Conservation (phyloP, 2,329 filamentous ascomycete species). For the Cercospora beticola region DNA sequence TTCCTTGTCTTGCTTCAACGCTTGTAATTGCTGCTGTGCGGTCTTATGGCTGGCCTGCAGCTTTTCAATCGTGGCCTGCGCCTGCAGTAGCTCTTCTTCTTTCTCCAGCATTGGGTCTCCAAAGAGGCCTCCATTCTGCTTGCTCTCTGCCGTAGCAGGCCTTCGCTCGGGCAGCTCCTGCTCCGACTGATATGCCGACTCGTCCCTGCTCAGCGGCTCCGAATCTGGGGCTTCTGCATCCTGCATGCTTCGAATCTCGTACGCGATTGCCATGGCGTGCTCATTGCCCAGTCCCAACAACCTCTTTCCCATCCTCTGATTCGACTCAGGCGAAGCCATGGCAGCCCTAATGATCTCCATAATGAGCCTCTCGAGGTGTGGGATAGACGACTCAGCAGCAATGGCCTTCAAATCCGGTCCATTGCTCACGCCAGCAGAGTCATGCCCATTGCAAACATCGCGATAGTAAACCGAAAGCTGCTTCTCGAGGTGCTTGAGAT, state of each 20-base stretch:
- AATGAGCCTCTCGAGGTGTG: slow-evolving; percentile 44
- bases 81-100: slow-evolving; percentile 51
- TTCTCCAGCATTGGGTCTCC: slow-evolving; percentile 50
- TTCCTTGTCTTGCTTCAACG: slow-evolving; percentile 43
- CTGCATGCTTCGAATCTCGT: slow-evolving; percentile 36
- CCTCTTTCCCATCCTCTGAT: slow-evolving; percentile 47
- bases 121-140: slow-evolving; percentile 28
- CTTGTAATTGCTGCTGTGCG: slow-evolving; percentile 45
- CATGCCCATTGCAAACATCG: slow-evolving; percentile 44
- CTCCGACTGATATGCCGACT: slow-evolving; percentile 35
- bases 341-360: slow-evolving; percentile 51
- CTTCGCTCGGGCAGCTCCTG: slow-evolving; percentile 27
- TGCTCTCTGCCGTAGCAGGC: slow-evolving; percentile 20
- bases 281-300: slow-evolving; percentile 36
- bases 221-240: slow-evolving; percentile 31
- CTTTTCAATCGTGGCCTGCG: slow-evolving; percentile 48
- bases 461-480: slow-evolving; percentile 51
- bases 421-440: slow-evolving; percentile 38
- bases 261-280: slow-evolving; percentile 37
- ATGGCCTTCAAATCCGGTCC: slow-evolving; percentile 51
- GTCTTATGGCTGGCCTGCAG: slow-evolving; percentile 44
- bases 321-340: slow-evolving; percentile 50
- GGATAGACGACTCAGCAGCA: slow-evolving; percentile 45
- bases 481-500: slow-evolving; percentile 53
- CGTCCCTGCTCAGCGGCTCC: slow-evolving; percentile 33